phyloP scores from a whole-genome alignment of 176 grass and related monocot species.

The Carex parvula region DNA sequence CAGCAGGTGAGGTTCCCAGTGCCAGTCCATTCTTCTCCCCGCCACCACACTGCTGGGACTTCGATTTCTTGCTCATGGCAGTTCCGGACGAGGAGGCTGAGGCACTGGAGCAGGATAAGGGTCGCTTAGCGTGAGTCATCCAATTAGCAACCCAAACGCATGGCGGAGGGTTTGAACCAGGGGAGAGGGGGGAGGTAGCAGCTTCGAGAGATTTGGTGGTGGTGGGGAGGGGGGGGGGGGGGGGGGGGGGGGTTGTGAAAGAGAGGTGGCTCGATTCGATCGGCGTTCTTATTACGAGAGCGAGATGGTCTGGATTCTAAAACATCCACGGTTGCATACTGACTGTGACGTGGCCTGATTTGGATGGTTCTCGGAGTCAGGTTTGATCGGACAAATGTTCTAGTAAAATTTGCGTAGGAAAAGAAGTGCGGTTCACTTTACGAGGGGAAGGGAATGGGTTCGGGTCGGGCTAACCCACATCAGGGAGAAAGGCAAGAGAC shows the following conservation, averaged over 20 bases:
- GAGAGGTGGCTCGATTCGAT: conserved; percentile 15
- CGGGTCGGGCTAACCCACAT: background rate
- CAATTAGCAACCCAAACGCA: conserved; percentile 31
- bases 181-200: background rate
- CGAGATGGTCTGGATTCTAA: background rate
- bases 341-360: background rate
- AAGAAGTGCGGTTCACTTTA: background rate
- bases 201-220: background rate
- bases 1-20: conserved; percentile 21
- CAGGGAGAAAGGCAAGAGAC: background rate
- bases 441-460: background rate
- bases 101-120: conserved; percentile 27
- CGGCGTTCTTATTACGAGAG: background rate
- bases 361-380: background rate
- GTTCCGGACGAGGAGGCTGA: background rate
- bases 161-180: conserved; percentile 18
- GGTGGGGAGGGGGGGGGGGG: background rate
- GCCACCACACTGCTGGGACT: conserved; percentile 19
- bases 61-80: conserved; percentile 33
- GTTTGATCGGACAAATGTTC: background rate
- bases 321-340: background rate
- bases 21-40: conserved; percentile 36
- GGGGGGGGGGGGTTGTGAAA: background rate
- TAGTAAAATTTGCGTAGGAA: background rate
- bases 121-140: conserved; percentile 27